These are phyloP conservation scores for Acorus gramineus DNA, from an alignment of 106 monocot genomes.

Conservation along the genomic window DNA sequence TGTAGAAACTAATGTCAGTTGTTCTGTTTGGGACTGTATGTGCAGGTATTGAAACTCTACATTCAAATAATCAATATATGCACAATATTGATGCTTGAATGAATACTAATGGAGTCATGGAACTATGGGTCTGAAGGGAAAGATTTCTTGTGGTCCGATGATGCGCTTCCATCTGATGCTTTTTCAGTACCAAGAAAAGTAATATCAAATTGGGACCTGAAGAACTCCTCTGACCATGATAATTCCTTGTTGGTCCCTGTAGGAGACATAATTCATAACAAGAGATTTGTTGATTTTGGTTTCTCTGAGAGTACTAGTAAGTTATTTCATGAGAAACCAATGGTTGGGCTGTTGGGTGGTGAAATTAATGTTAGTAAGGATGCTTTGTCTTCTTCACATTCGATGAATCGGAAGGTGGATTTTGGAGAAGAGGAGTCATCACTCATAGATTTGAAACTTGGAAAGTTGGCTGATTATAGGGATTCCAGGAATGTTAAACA, in stretches of 20 bases:
- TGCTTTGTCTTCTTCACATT: not conserved
- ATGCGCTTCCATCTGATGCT: constrained; percentile 3
- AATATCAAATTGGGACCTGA: not conserved
- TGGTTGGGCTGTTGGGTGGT: not conserved
- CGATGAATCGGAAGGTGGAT: constrained; percentile 3
- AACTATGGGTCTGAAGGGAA: not conserved
- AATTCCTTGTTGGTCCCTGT: not conserved
- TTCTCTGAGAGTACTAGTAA: not conserved
- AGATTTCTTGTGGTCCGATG: not conserved
- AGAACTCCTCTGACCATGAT: not conserved
- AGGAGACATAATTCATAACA: not conserved
- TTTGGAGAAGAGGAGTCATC: constrained; percentile 1
- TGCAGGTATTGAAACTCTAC: too few relatives aligned
- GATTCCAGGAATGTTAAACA: not conserved
- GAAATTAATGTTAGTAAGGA: not conserved
- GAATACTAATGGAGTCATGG: constrained; percentile 1
- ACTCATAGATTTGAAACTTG: constrained; percentile 10
- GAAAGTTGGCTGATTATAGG: constrained; percentile 4
- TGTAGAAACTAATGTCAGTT: too few relatives aligned
- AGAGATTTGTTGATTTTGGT: not conserved
- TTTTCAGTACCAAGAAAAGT: not conserved
- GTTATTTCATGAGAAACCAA: not conserved
- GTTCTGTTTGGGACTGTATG: too few relatives aligned
- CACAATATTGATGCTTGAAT: too few relatives aligned
- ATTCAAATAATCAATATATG: too few relatives aligned